phyloP scores from a whole-genome alignment of 2,329 filamentous ascomycete species.

The Paraphaeosphaeria minitans region DNA sequence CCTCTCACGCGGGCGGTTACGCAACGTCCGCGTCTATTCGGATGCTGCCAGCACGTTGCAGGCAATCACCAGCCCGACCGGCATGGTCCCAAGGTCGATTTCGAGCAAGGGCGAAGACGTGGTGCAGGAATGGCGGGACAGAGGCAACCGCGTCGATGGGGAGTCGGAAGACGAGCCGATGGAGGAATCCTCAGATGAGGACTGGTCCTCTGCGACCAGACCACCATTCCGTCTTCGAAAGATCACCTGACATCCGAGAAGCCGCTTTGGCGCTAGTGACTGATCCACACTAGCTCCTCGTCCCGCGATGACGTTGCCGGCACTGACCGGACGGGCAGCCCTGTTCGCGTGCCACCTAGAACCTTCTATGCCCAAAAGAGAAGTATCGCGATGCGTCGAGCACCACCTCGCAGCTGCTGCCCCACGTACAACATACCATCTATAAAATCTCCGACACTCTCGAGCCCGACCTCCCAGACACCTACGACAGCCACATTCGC shows the following conservation, averaged over 20 bases:
- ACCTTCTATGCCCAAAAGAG: conserved; percentile 1
- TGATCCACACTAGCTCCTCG: not conserved
- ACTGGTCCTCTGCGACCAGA: not conserved
- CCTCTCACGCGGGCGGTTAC: not conserved
- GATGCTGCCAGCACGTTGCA: not conserved
- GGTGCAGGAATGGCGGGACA: not conserved
- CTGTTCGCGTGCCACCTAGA: not conserved
- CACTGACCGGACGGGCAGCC: not conserved
- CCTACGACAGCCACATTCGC: not conserved
- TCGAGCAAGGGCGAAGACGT: not conserved
- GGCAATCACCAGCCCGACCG: not conserved
- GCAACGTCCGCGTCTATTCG: conserved; percentile 14
- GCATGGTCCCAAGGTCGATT: not conserved
- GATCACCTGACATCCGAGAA: not conserved
- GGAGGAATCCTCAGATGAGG: not conserved
- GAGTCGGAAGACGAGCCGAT: not conserved
- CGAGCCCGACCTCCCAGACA: not conserved
- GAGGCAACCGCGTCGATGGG: not conserved
- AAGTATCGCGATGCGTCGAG: conserved; percentile 2
- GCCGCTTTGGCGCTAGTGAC: not conserved
- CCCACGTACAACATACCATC: not conserved
- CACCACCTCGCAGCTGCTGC: not conserved
- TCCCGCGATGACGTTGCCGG: not conserved
- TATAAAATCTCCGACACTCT: not conserved
- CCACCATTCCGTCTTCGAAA: no score